Base-by-base conservation (phyloP, 768 basidiomycete genomes). In the Kockovaella imperatae region DNA sequence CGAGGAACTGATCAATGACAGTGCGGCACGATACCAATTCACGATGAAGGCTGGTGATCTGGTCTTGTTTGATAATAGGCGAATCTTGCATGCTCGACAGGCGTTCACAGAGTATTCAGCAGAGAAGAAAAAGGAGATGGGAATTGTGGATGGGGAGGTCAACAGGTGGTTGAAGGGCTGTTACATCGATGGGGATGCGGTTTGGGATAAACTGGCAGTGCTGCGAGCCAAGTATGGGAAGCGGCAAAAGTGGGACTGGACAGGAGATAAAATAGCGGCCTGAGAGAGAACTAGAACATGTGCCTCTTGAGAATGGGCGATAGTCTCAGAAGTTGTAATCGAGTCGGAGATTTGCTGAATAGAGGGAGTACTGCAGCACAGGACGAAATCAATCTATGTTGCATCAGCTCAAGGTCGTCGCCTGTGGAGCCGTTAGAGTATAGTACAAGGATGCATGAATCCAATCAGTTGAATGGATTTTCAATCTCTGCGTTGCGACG, bases 61-160 rank as follows among this genome's bases (percentile, higher is more conserved):
- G 4, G 88, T 86, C 17, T 42, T 93, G 8, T 99, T 99, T 57
- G 91, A 96, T 64, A 99, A 97, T 61, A 76, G 90, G 21, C 75
- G 93, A 14, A 80, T 93, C 3, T 68, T 96, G 51, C 93, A 99
- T 68, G 88, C 86, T 0, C 75, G 93, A 20, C 84, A 82, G 0
- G 83, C 81, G 11, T 97, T 96, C 63, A 46, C 60, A n/a, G 74
- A 77, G 29, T 47, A 48, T 17, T 30, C 57, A 0, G 73, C 74
- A 21, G 64, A 58, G 8, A 50, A 50, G 23, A 62, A 30, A 7
- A 35, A 58, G 44, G 70, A 64, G 14, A 74, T 61, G 4, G 50
- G 50, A 24, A 35, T 43, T 24, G 35, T 35, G 8, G 61, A 45
- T 23, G 68, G 59, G 15, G 75, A 78, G 23, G 79, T 77, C 28